phyloP scores from a whole-genome alignment of 148 eudicot species.

The Drosera capensis region DNA sequence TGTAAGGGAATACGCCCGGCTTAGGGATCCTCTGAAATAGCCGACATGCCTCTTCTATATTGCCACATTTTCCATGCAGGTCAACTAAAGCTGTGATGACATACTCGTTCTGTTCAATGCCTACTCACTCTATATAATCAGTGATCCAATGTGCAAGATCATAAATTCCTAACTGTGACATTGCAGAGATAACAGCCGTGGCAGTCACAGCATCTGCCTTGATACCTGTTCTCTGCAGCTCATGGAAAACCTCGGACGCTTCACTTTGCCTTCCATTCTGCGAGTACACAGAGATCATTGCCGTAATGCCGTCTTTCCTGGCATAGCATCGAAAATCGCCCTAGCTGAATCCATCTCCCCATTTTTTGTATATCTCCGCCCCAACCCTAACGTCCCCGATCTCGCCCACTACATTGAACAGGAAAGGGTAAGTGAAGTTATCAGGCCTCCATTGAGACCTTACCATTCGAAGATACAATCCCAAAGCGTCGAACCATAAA shows the following conservation, averaged over 20 bases:
- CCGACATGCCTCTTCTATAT: constrained; percentile 25
- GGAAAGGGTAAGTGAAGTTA: too few species aligned
- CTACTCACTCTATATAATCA: constrained; percentile 6
- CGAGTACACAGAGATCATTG: constrained; percentile 25
- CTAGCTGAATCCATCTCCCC: constrained; percentile 22
- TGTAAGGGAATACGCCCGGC: constrained; percentile 27
- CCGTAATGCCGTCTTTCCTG: constrained; percentile 24
- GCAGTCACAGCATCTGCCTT: constrained; percentile 31
- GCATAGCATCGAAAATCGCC: constrained; percentile 20
- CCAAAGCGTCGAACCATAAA: too few species aligned
- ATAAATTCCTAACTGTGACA: constrained; percentile 22
- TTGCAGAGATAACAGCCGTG: constrained; percentile 21
- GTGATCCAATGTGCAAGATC: constrained; percentile 26
- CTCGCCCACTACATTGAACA: too few species aligned
- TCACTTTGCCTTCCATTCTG: constrained; percentile 21
- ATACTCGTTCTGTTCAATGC: constrained; percentile 17
- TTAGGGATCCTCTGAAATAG: constrained; percentile 19
- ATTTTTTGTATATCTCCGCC: constrained; percentile 24
- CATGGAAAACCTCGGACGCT: constrained; percentile 13
- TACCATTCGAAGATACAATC: too few species aligned
- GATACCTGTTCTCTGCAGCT: constrained; percentile 12
- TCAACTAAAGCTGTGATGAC: constrained; percentile 28
- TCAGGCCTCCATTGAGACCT: too few species aligned
- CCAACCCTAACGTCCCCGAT: too few species aligned
- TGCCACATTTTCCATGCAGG: constrained; percentile 36